Conservation (phyloP, 345 rosid genomes). For the Euphorbia tirucalli region DNA sequence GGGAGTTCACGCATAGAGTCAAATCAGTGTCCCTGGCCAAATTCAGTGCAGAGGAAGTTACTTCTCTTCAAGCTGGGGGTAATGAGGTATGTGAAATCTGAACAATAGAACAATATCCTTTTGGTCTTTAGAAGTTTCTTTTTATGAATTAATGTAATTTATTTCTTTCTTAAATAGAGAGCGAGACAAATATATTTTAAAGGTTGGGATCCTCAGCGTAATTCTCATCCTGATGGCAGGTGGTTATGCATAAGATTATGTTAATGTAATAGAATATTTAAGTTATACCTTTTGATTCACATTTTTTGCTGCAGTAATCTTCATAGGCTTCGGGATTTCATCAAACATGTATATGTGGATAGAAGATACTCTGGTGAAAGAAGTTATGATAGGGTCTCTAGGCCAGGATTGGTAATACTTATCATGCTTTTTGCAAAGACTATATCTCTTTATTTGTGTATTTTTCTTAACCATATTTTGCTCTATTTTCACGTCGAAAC, state of each 20-base stretch:
- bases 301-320: slow-evolving; percentile 57
- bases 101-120: not conserved
- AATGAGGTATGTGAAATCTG: slow-evolving; percentile 54
- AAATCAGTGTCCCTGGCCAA: slow-evolving; percentile 93
- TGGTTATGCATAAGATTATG: slow-evolving; percentile 22
- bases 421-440: not conserved
- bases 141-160: not conserved
- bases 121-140: not conserved
- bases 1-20: slow-evolving; percentile 88
- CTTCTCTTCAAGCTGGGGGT: slow-evolving; percentile 71
- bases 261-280: slow-evolving; percentile 1
- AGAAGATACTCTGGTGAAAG: slow-evolving; percentile 56
- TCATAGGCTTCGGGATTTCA: slow-evolving; percentile 64
- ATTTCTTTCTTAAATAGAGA: slow-evolving; percentile 40
- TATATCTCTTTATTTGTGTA: no score
- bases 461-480: not conserved
- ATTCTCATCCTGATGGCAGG: slow-evolving; percentile 83
- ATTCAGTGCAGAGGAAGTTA: slow-evolving; percentile 77
- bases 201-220: slow-evolving; percentile 64
- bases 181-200: slow-evolving; percentile 74
- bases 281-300: slow-evolving; percentile 26
- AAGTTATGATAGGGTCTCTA: slow-evolving; percentile 38
- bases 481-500: not conserved
- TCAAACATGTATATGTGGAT: slow-evolving; percentile 81
- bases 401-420: slow-evolving; percentile 49